Evolutionary conservation across 2,329 filamentous ascomycete genomes (phyloP).

Genomic region (Pyrenochaeta sp.): DNA sequence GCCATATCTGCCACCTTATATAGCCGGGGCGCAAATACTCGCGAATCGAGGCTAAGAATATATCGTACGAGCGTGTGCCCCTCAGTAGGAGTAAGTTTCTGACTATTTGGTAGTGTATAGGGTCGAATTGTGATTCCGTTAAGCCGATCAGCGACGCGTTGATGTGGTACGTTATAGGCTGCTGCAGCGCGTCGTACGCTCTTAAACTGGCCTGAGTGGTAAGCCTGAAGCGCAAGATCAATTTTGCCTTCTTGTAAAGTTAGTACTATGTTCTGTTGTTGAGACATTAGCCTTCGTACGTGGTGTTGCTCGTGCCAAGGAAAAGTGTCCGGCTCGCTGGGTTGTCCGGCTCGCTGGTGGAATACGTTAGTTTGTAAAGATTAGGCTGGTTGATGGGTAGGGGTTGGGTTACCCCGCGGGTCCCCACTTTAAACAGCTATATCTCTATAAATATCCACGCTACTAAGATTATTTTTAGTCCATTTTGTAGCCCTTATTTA

Average conservation of each 20-base stretch:
- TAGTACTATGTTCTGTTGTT: conserved; percentile 7
- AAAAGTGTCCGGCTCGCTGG: not conserved
- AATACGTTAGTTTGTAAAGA: too few relatives aligned
- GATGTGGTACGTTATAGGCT: conserved; percentile 6
- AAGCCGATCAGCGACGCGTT: conserved; percentile 4
- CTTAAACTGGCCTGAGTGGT: conserved; percentile 4
- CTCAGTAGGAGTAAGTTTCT: conserved; percentile 2
- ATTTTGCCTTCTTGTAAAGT: conserved; percentile 11
- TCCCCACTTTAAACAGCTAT: too few relatives aligned
- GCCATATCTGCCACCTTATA: conserved; percentile 25
- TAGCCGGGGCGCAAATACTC: conserved; percentile 15
- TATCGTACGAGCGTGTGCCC: conserved; percentile 21
- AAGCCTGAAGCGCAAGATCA: conserved; percentile 13
- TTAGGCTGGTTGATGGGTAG: too few relatives aligned
- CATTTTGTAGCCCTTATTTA: too few relatives aligned
- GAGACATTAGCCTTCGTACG: conserved; percentile 7
- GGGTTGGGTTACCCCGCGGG: too few relatives aligned
- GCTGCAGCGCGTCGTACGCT: conserved; percentile 9
- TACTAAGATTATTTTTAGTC: too few relatives aligned
- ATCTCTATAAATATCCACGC: too few relatives aligned
- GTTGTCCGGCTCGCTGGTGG: not conserved
- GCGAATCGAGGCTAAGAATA: conserved; percentile 23
- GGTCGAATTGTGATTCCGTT: not conserved
- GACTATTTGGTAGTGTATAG: not conserved
- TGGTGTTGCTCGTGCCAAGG: not conserved